phyloP scores from a whole-genome alignment of 2,329 filamentous ascomycete species.

The Aspergillus alliaceus region DNA sequence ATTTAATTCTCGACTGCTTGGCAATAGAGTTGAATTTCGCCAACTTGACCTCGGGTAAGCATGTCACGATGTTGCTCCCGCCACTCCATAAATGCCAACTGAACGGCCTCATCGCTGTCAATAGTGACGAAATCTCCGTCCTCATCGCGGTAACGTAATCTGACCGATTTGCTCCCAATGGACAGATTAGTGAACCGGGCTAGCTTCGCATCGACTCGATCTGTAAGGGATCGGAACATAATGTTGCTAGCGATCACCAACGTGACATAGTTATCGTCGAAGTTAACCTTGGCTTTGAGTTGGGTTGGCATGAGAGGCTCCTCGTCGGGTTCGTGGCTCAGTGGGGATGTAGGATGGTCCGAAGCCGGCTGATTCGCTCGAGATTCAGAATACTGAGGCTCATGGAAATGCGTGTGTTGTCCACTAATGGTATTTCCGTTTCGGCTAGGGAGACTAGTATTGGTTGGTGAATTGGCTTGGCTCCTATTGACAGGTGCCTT shows the following conservation, averaged over 20 bases:
- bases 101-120: conserved; percentile 92
- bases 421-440: conserved; percentile 62
- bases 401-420: conserved; percentile 51
- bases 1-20: conserved; percentile 51
- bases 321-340: conserved; percentile 34
- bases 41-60: conserved; percentile 67
- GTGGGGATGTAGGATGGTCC: conserved; percentile 35
- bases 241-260: conserved; percentile 97
- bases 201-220: conserved; percentile 94
- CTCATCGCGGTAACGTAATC: conserved; percentile 86
- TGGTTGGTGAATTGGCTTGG: conserved; percentile 75
- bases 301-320: conserved; percentile 65
- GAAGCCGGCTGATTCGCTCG: conserved; percentile 27
- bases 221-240: conserved; percentile 86
- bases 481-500: conserved; percentile 68
- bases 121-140: conserved; percentile 94
- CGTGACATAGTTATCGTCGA: conserved; percentile 87
- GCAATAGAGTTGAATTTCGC: conserved; percentile 88
- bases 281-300: conserved; percentile 93
- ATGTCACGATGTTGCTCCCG: conserved; percentile 69
- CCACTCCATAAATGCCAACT: conserved; percentile 94
- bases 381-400: conserved; percentile 38
- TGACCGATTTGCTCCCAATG: conserved; percentile 77
- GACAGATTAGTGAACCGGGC: conserved; percentile 81
- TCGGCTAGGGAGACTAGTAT: conserved; percentile 64